A percentile compares a stretch with the other conserved stretches of the same genome.
Conservation (phyloP, 1,139 yeast species). For the Yamadazyma aaseri region DNA sequence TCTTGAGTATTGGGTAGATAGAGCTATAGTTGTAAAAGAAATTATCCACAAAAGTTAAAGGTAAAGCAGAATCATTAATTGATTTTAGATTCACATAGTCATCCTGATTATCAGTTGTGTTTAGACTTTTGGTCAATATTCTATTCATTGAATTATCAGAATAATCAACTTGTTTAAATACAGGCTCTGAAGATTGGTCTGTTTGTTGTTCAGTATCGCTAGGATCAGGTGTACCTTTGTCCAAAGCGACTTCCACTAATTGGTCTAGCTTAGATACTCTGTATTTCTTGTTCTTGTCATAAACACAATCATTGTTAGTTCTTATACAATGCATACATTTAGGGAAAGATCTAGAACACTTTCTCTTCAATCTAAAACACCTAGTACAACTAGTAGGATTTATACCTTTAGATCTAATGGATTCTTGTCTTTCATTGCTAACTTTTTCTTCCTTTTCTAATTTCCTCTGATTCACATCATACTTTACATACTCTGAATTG, state of each 20-base stretch:
- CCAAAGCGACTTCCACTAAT: constrained; percentile 11
- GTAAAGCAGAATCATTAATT: constrained; percentile 27
- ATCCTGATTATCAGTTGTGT: constrained; percentile 17
- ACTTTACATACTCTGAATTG: constrained; percentile 7
- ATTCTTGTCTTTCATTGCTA: not conserved
- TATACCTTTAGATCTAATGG: not conserved
- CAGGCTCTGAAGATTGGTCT: not conserved
- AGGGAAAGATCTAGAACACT: constrained; percentile 40
- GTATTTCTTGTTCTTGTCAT: constrained; percentile 17
- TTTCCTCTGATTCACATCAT: not conserved
- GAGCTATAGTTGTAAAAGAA: constrained; percentile 39
- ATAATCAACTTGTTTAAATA: constrained; percentile 2
- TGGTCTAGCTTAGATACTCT: constrained; percentile 8
- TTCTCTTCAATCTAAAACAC: constrained; percentile 43
- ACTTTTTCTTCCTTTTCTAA: not conserved
- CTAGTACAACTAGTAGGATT: constrained; percentile 39
- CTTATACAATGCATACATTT: constrained; percentile 35
- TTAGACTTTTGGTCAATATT: constrained; percentile 2
- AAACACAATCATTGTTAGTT: constrained; percentile 37
- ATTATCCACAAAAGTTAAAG: constrained; percentile 29
- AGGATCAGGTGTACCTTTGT: constrained; percentile 1
- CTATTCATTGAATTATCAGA: constrained; percentile 2
- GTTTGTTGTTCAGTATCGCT: not conserved
- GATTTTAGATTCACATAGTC: constrained; percentile 39
- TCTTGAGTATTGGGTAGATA: constrained; percentile 37